A percentile compares a stretch with the other conserved stretches of the same genome.
These are phyloP conservation scores for Colletotrichum sp. DNA, from an alignment of 2,329 filamentous ascomycete genomes.

Conservation along the genomic window DNA sequence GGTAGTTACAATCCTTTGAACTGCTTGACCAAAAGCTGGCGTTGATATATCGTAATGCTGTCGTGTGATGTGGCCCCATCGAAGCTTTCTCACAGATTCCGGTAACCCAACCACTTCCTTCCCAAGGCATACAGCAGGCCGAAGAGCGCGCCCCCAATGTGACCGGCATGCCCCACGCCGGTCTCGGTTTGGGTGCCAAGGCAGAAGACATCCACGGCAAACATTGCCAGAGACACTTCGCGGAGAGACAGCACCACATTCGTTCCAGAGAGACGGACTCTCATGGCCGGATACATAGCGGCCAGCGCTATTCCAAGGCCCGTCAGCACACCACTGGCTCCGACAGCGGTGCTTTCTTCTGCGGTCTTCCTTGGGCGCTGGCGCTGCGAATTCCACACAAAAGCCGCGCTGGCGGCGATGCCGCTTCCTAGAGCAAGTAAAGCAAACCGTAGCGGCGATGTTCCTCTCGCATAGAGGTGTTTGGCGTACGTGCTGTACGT, in stretches of 20 bases:
- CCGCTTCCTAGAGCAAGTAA: slow-evolving; percentile 4
- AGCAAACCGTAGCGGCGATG: neutral
- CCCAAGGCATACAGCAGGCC: slow-evolving; percentile 3
- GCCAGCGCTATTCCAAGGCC: slow-evolving; percentile 12
- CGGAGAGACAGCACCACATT: neutral
- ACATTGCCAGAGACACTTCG: neutral
- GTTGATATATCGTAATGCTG: neutral
- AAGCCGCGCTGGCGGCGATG: neutral
- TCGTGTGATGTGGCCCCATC: neutral
- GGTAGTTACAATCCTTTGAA: neutral
- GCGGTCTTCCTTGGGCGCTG: neutral
- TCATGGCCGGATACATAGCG: slow-evolving; percentile 4
- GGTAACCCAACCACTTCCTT: neutral
- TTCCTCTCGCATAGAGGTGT: neutral
- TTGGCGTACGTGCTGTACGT: slow-evolving; percentile 11
- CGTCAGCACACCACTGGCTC: slow-evolving; percentile 4
- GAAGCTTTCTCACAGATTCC: neutral
- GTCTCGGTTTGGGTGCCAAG: slow-evolving; percentile 8
- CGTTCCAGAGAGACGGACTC: slow-evolving; percentile 9
- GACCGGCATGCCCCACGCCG: slow-evolving; percentile 7
- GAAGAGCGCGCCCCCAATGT: slow-evolving; percentile 13
- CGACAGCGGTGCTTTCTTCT: neutral
- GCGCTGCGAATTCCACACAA: neutral
- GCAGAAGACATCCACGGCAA: slow-evolving; percentile 4
- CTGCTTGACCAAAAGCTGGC: neutral